These are phyloP conservation scores for Begonia fuchsioides DNA, from an alignment of 306 rosid species.

Conservation along the genomic window DNA sequence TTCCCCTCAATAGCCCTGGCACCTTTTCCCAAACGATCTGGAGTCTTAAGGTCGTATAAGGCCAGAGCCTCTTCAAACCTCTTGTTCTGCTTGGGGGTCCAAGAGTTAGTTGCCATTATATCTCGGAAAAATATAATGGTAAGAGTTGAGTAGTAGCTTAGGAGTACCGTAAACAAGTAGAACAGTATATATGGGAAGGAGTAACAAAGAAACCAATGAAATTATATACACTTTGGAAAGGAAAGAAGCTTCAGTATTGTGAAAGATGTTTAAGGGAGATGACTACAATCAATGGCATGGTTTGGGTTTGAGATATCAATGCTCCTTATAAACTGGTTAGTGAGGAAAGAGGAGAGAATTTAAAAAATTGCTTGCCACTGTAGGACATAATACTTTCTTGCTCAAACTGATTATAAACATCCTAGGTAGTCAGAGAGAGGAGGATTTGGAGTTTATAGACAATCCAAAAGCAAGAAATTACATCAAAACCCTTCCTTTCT, in stretches of 20 bases:
- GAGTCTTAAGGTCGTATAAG: conserved; percentile 64
- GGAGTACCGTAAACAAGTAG: too few relatives aligned
- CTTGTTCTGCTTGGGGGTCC: conserved; percentile 74
- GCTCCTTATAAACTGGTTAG: conserved; percentile 42
- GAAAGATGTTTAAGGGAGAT: too few relatives aligned
- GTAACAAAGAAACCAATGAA: too few relatives aligned
- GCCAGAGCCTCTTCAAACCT: conserved; percentile 87
- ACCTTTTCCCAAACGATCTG: conserved; percentile 67
- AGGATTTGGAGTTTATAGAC: conserved; percentile 74
- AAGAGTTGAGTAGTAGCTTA: too few relatives aligned
- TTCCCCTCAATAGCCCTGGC: conserved; percentile 85
- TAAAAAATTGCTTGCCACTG: too few relatives aligned
- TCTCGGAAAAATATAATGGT: neutral
- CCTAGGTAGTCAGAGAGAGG: conserved; percentile 91
- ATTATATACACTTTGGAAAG: too few relatives aligned
- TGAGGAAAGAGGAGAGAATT: neutral
- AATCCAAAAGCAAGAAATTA: conserved; percentile 66
- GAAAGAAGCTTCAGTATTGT: too few relatives aligned
- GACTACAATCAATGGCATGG: conserved; percentile 10
- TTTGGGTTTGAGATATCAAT: conserved; percentile 10
- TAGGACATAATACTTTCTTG: neutral
- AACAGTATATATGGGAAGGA: neutral
- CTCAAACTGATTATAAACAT: conserved; percentile 64
- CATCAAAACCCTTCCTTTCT: conserved; percentile 48
- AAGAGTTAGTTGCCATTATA: conserved; percentile 30